Evolutionary conservation across 768 basidiomycete genomes (phyloP), one percentile per base, ranked within the genome.

Genomic region (Fomitopsis serialis): DNA sequence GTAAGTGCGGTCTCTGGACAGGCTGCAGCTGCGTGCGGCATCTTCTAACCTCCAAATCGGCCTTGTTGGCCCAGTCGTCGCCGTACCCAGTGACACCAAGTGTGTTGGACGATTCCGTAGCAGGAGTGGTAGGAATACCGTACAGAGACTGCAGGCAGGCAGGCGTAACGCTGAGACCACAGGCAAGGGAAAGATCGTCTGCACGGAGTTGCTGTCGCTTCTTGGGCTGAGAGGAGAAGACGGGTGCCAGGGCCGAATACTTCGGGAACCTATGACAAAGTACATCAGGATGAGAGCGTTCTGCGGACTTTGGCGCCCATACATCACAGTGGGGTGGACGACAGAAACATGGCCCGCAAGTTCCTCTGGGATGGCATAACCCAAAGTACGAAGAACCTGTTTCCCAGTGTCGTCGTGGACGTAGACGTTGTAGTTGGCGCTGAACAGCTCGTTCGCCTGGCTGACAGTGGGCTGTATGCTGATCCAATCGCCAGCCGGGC

Each of bases 71-170:
- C 36, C 60, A 70, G 45, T 70, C 64, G 0, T 65, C 54, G 40
- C 66, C 63, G 56, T 63, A 67, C 19, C 71, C 72, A 22, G 65
- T 62, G 49, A 72, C 70, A 10, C 51, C 66, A 22, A 73, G 58
- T 27, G 36, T 45, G 52, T 66, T 69, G 24, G 57, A 46, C 2
- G 48, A 15, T 21, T 65, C 45, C 0, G 63, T 66, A 2, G 68
- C 67, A 3, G 58, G 46, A 0, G 71, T 66, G n/a, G 66, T 60
- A 1, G 72, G 70, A 45, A 74, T 69, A 10, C 67, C 66, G 58
- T 71, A 74, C 9, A 72, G 50, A 17, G 66, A 66, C 52, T 70
- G 68, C 10, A 72, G 47, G 29, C 66, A 71, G 5, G 63, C 55
- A 0, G 68, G 68, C 2, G 68, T 69, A 45, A 69, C 50, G 9